Base-by-base conservation (phyloP, 768 basidiomycete species). In the Tricholoma sp. region DNA sequence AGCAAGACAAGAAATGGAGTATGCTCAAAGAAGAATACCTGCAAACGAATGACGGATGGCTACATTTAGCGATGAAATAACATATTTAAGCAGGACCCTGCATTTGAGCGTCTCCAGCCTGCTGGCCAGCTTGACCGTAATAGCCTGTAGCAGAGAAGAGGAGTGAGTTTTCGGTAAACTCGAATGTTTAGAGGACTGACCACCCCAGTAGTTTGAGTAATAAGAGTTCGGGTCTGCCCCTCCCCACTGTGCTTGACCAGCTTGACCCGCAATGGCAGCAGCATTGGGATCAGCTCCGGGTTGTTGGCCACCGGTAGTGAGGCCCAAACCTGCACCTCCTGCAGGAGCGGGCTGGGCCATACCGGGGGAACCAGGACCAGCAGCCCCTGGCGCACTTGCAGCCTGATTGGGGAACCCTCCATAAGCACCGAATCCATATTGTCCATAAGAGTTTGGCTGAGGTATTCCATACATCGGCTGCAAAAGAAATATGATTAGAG, bases 401-500 rank as follows among this genome's bases (percentile, higher is more conserved):
- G 76, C 75, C 59, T 83, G 84, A 57, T 74, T 82, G 45, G 86
- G 83, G 76, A 88, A 89, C 15, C 84, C 86, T 29, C 82, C 77
- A 64, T 90, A 91, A 20, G 77, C 85, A 63, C 82, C 81, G 67
- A 90, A 94, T 50, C 84, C 86, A 61, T 91, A 89, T 62, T 88
- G 86, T 20, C 85, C 88, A 61, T 93, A 93, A 15, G 82, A 78
- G 63, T 79, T 84, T 31, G 90, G 84, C 67, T 91, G 90, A 11
- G 91, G 91, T 81, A 94, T 89, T 59, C 90, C 88, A 68, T 94
- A 94, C 88, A 92, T 89, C 34, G 91, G 89, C 87, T 92, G 59
- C 31, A 55, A 57, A 41, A 44, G 55, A 42, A 15, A 34, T 52
- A 47, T 54, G 39, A 65, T 44, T 59, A 32, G 56, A 32, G 45